Conservation (phyloP, 352 stramenopile species). For the Phytophthora pini region DNA sequence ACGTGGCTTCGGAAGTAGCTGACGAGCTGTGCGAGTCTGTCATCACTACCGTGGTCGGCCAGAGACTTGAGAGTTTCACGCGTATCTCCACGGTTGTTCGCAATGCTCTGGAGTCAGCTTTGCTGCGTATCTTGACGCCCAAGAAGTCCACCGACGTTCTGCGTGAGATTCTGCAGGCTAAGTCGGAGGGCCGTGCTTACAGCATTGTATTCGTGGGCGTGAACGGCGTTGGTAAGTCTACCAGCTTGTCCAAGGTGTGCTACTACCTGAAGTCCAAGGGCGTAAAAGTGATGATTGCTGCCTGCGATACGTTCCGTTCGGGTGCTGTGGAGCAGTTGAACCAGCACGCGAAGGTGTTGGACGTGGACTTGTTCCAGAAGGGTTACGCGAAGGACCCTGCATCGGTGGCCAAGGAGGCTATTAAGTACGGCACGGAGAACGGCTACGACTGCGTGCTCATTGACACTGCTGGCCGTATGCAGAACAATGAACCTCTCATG, state of each 20-base stretch:
- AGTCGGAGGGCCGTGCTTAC: conserved; percentile 91
- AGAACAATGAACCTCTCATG: conserved; percentile 99
- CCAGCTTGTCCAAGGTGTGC: conserved; percentile 98
- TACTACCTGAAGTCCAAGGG: conserved; percentile 99
- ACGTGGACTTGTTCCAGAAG: conserved; percentile 96
- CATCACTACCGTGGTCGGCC: conserved; percentile 92
- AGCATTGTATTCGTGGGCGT: conserved; percentile 99
- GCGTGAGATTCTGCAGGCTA: conserved; percentile 92
- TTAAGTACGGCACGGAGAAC: conserved; percentile 95
- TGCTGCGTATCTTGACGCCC: conserved; percentile 96
- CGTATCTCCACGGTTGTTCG: conserved; percentile 92
- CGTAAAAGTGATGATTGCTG: conserved; percentile 95
- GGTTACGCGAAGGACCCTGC: conserved; percentile 97
- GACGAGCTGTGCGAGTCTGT: conserved; percentile 96
- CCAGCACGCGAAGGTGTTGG: conserved; percentile 96
- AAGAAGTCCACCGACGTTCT: conserved; percentile 97
- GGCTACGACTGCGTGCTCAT: conserved; percentile 98
- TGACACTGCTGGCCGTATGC: conserved; percentile 98
- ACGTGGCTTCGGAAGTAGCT: conserved; percentile 96
- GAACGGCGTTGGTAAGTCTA: conserved; percentile 99
- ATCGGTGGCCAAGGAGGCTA: conserved; percentile 94
- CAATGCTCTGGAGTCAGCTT: conserved; percentile 94
- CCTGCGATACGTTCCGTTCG: conserved; percentile 99
- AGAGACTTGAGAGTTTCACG: conserved; percentile 96
- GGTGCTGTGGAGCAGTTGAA: conserved; percentile 99